Percentiles rank a stretch among this genome's conserved stretches.
These are phyloP conservation scores for Acephala macrosclerotiorum DNA, from an alignment of 2,329 filamentous ascomycete genomes.

Conservation along the genomic window DNA sequence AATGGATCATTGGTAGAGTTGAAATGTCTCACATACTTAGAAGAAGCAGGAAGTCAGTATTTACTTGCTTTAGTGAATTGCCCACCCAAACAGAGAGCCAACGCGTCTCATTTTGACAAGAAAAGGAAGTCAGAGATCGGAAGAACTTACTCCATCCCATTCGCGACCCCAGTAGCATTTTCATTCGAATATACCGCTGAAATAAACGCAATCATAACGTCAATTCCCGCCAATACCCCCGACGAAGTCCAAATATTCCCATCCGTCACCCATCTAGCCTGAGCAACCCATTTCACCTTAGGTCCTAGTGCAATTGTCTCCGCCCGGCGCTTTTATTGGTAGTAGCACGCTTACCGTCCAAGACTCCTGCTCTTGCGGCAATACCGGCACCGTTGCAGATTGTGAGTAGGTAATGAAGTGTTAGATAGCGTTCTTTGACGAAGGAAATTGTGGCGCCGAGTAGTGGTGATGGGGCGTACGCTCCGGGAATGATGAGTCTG, in stretches of 20 bases:
- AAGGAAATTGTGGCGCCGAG: too few species aligned
- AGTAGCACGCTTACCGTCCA: too few species aligned
- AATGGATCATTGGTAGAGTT: conserved; percentile 25
- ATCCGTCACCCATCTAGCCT: background rate
- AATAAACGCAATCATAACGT: conserved; percentile 16
- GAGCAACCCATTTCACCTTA: background rate
- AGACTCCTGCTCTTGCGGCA: too few species aligned
- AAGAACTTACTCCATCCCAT: conserved; percentile 14
- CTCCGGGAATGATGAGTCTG: too few species aligned
- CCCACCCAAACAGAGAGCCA: too few species aligned
- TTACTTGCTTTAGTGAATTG: too few species aligned
- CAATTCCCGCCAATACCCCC: conserved; percentile 7
- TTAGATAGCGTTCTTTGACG: background rate
- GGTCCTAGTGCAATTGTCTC: too few species aligned
- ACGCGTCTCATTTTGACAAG: too few species aligned
- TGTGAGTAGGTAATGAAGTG: background rate
- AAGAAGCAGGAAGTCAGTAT: background rate
- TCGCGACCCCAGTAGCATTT: conserved; percentile 8
- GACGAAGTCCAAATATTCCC: background rate
- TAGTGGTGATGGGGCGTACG: too few species aligned
- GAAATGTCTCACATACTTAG: conserved; percentile 16
- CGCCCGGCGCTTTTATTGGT: too few species aligned
- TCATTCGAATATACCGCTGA: conserved; percentile 5
- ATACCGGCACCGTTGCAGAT: too few species aligned
- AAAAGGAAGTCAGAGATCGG: too few species aligned